Conservation (phyloP, 2,329 filamentous ascomycete genomes). For the Dactylellina parvicollis region DNA sequence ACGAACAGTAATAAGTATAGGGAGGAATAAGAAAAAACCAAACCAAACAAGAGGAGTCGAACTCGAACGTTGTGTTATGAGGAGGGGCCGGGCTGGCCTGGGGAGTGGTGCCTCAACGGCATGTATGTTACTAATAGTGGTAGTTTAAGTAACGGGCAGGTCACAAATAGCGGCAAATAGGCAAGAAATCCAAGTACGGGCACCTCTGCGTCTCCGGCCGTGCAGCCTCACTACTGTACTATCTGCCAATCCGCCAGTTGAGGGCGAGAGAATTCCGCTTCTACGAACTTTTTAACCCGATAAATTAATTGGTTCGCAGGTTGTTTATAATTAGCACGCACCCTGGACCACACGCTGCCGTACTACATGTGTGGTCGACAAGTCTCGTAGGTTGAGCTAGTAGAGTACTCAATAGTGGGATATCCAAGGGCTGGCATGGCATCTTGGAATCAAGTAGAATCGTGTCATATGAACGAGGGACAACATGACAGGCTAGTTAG, state of each 20-base stretch:
- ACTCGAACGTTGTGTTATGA: conserved; percentile 50
- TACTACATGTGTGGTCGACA: conserved; percentile 42
- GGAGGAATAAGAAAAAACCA: conserved; percentile 53
- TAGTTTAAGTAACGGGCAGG: conserved; percentile 51
- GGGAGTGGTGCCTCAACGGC: conserved; percentile 23
- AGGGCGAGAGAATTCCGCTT: conserved; percentile 11
- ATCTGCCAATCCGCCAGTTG: conserved; percentile 14
- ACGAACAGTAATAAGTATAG: conserved; percentile 53
- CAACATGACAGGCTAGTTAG: conserved; percentile 19
- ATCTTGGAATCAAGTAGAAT: conserved; percentile 10
- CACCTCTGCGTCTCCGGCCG: too few relatives aligned
- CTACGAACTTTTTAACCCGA: conserved; percentile 35
- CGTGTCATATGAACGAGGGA: conserved; percentile 34
- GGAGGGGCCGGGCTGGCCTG: conserved; percentile 25
- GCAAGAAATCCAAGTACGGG: conserved; percentile 33
- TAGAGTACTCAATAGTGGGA: conserved; percentile 1
- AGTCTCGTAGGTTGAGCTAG: conserved; percentile 21
- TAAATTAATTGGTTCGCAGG: conserved; percentile 25
- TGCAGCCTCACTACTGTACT: too few relatives aligned
- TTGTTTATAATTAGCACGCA: conserved; percentile 54
- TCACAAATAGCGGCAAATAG: conserved; percentile 53
- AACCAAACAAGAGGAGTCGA: conserved; percentile 40
- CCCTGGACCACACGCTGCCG: conserved; percentile 52
- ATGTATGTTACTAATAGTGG: conserved; percentile 33
- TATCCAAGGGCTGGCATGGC: conserved; percentile 1